Evolutionary conservation across 305 asterid genomes (phyloP), one percentile per base, ranked within the genome.

Genomic region (Nicotiana rustica): DNA sequence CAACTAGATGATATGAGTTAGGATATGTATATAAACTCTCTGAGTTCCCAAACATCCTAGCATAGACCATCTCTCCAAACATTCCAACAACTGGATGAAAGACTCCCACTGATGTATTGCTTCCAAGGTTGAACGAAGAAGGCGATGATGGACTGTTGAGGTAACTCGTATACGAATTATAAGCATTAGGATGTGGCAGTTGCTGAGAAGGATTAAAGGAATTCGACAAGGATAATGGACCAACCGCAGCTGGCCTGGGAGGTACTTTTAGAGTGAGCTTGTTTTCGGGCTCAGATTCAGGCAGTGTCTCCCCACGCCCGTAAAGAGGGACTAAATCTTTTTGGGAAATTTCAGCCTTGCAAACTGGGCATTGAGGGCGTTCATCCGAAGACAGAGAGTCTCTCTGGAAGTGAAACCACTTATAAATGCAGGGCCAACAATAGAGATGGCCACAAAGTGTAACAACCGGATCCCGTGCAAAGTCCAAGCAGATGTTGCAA

Each of bases 391-490:
- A 29, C 10, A 56, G 67, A 10, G 88, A 83, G 7, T 75, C 60
- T 8, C 81, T 69, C 85, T 82, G 87, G 13, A 89, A 87, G 31
- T 88, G 87, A 60, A 88, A 17, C 87, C 89, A 85, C 35, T 88
- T 91, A 90, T 92, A 92, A 86, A 94, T 94, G 89, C 98, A 92
- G 3, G 98, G 97, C 98, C 98, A 94, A 44, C 98, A 92, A 85
- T 92, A 94, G 78, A 94, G 97, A 85, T 94, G 97, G 52, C 98
- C 98, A 47, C 97, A 94, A 10, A 91, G 90, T 49, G 98, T 94
- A 18, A 94, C 94, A 44, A 92, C 97, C 2, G 98, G 98, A 79
- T 94, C 96, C 0, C 87, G 76, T 3, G 97, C 97, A n/a, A 84
- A 90, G 79, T 93, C 97, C 79, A 94, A 82, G 90, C 98, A 94